Evolutionary conservation across 768 basidiomycete species (phyloP).

Genomic region (Russula brevipes): DNA sequence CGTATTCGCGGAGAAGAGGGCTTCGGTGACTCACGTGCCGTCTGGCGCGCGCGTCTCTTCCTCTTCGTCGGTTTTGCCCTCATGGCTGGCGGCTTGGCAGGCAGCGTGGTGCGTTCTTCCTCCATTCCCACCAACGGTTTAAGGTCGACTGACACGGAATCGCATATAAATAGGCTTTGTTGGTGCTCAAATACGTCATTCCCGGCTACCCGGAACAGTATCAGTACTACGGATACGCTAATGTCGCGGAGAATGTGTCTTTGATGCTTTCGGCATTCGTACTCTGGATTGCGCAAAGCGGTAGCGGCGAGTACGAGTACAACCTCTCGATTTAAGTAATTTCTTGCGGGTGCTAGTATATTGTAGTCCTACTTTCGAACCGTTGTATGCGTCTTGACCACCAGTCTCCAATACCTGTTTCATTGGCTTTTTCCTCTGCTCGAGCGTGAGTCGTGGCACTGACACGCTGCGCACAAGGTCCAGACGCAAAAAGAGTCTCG

Average conservation of each 20-base stretch:
- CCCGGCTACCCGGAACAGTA: constrained; percentile 66
- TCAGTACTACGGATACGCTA: constrained; percentile 89
- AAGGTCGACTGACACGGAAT: not conserved
- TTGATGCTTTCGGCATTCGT: constrained; percentile 82
- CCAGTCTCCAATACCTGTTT: constrained; percentile 1
- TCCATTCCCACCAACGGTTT: not conserved
- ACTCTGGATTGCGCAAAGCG: constrained; percentile 88
- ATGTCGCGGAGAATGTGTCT: constrained; percentile 88
- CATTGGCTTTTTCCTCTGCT: not conserved
- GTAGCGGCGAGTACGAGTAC: constrained; percentile 88
- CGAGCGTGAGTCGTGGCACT: not conserved
- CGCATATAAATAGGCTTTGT: constrained; percentile 57
- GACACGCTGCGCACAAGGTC: not conserved
- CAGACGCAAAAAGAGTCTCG: not conserved
- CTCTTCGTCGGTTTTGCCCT: constrained; percentile 94
- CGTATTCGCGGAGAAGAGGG: constrained; percentile 73
- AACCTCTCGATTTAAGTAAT: constrained; percentile 46
- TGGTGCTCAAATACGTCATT: constrained; percentile 87
- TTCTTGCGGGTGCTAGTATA: not conserved
- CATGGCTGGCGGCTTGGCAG: constrained; percentile 98
- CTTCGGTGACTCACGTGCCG: constrained; percentile 75
- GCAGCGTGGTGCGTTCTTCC: constrained; percentile 73
- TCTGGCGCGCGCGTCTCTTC: constrained; percentile 87
- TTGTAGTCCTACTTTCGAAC: not conserved
- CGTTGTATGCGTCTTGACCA: constrained; percentile 1